A percentile compares a stretch with the other conserved stretches of the same genome.
Conservation (phyloP, 2,329 filamentous ascomycete species). For the Endothia cerciana region DNA sequence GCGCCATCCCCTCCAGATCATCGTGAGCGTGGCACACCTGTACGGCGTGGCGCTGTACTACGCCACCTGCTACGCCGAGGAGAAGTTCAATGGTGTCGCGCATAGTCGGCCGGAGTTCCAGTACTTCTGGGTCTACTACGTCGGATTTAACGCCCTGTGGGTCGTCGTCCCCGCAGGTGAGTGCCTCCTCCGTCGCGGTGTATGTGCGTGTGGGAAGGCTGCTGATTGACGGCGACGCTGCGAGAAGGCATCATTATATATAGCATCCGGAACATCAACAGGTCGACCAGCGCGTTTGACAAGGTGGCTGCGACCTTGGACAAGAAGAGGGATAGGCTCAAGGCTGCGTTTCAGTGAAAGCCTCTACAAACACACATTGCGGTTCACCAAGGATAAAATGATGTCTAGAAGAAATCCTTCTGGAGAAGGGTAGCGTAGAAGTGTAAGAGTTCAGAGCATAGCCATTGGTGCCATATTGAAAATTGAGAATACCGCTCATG, state of each 20-base stretch:
- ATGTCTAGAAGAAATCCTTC: neutral
- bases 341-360: constrained; percentile 14
- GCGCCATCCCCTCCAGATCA: constrained; percentile 56
- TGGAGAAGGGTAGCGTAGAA: neutral
- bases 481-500: neutral
- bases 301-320: constrained; percentile 23
- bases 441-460: neutral
- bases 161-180: constrained; percentile 58
- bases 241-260: constrained; percentile 15
- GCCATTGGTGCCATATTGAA: neutral
- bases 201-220: neutral
- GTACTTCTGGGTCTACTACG: constrained; percentile 68
- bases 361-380: neutral
- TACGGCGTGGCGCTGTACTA: constrained; percentile 69
- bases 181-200: constrained; percentile 34
- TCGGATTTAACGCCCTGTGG: constrained; percentile 65
- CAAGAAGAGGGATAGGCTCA: constrained; percentile 14
- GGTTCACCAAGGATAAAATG: neutral
- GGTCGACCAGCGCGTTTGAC: constrained; percentile 19
- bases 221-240: neutral
- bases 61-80: constrained; percentile 57
- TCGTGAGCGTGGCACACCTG: constrained; percentile 57
- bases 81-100: constrained; percentile 47
- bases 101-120: constrained; percentile 63
- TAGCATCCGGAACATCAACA: constrained; percentile 22